Evolutionary conservation across 176 grass and related monocot genomes (phyloP), one percentile per base, ranked within the genome.

Genomic region (Melocanna baccifera): DNA sequence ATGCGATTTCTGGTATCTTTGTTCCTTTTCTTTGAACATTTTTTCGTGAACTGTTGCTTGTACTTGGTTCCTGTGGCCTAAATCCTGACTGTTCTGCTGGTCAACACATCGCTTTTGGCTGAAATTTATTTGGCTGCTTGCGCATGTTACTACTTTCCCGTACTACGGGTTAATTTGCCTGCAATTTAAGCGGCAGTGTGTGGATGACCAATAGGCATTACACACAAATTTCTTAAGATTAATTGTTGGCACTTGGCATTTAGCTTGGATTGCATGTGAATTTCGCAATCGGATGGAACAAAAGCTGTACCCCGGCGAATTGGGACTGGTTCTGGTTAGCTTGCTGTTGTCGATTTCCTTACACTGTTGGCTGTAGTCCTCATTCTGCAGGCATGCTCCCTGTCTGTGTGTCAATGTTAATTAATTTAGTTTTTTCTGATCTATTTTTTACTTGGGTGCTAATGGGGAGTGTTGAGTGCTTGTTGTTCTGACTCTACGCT

Each of bases 351-450:
- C 50, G 20, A 43, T 81, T 74, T 69, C 51, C 19, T 25, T 52
- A 19, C 34, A 1, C 20, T 37, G 46, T 82, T 71, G 73, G 71
- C 43, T 77, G 83, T 77, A 57, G 78, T 81, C 88, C 77, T 77
- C 23, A 10, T 71, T 28, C n/a, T 12, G 45, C 36, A 36, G 56
- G 7, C 6, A 72, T 40, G 20, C 57, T 26, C 70, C 62, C 22
- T 51, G 11, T 42, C 32, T 34, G 20, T 80, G 68, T 67, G 22
- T 84, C 58, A n/a, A 13, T 23, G 26, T 48, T 48, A 48, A 50
- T 50, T 4, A 50, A 50, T 50, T 6, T 50, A 5, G 47, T 50
- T 48, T 50, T 15, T 15, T 50, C 1, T 50, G 1, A 14, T 16
- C 47, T 50, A 14, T 50, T 50, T 50, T 50, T 50, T 14, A 50